Base-by-base conservation (phyloP, 2,329 filamentous ascomycete genomes). In the Trematosphaeria pertusa region DNA sequence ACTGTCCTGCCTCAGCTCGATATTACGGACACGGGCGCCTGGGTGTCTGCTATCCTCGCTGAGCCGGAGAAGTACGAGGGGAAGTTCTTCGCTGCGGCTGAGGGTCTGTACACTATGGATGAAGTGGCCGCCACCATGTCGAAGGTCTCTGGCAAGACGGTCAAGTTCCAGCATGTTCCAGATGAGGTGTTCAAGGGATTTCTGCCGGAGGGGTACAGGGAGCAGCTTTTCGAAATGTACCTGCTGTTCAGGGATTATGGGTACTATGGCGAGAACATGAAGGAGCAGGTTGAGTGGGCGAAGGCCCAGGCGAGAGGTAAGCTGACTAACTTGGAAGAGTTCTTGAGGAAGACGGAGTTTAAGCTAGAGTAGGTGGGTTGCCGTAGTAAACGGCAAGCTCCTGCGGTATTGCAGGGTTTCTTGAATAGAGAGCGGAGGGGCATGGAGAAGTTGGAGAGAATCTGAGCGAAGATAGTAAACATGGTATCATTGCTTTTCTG, bases 11-110 rank as follows among this genome's bases (percentile, higher is more conserved):
- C 79, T 0, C 59, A 77, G 30, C 69, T 82, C 43, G 76, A 80
- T 46, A 71, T 72, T 12, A 66, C 62, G 1, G 78, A 82, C 46
- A 75, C 73, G 1, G 80, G 79, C 7, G 73, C 74, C 37, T 78
- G 45, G 58, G 52, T 75, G 5, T 71, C 61, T 2, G 65, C 72
- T 5, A 73, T 79, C 17, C 66, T 79, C 0, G 70, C 68, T 1
- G 61, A 79, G 11, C 74, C 75, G 0, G 75, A 76, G 0, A 69
- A 70, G 37, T 75, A 75, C 17, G 64, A 73, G 1, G 77, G 76
- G 11, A 74, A 74, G 51, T 71, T 62, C 3, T 68, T 84, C 21
- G 67, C 72, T 14, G 80, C 71, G 0, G 78, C 79, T 0, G 59
- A 65, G 12, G 67, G 66, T 3, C 70, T 76, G 38, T 68, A 69